Evolutionary conservation across 768 basidiomycete genomes (phyloP).

Genomic region (Cystobasidium onofrii): DNA sequence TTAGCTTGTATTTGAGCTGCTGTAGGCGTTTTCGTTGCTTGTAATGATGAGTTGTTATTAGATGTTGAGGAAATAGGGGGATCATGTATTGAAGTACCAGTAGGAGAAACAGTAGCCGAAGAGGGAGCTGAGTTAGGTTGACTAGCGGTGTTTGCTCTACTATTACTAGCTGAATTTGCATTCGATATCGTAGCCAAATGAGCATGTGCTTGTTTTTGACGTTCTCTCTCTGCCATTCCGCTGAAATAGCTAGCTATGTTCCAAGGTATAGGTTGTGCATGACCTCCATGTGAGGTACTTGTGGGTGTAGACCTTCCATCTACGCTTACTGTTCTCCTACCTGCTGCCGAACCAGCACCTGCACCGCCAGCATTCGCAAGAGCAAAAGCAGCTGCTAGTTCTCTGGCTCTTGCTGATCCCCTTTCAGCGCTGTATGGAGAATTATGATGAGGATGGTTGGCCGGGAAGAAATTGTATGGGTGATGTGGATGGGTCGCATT

Average conservation of each 20-base stretch:
- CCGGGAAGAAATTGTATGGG: not conserved
- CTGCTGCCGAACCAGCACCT: not conserved
- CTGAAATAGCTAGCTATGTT: slow-evolving; percentile 6
- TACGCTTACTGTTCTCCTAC: not conserved
- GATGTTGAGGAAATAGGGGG: not conserved
- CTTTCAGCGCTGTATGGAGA: not conserved
- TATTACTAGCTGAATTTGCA: not conserved
- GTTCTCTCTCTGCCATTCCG: not conserved
- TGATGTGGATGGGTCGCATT: not conserved
- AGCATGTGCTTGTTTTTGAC: not conserved
- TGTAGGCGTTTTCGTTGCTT: not conserved
- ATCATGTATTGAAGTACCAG: not conserved
- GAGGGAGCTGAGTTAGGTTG: not conserved
- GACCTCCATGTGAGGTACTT: not conserved
- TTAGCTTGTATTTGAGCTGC: not conserved
- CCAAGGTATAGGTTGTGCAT: slow-evolving; percentile 1
- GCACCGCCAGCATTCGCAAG: slow-evolving; percentile 2
- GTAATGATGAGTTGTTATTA: not conserved
- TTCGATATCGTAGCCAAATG: not conserved
- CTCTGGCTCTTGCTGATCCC: not conserved
- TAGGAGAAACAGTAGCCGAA: not conserved
- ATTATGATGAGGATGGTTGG: not conserved
- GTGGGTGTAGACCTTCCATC: slow-evolving; percentile 2
- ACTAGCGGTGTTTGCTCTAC: not conserved
- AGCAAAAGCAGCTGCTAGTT: slow-evolving; percentile 10